Percentiles rank a stretch among this genome's conserved stretches.
phyloP scores from a whole-genome alignment of 1,284 basidiomycete genomes.

The Pseudozyma sp. region DNA sequence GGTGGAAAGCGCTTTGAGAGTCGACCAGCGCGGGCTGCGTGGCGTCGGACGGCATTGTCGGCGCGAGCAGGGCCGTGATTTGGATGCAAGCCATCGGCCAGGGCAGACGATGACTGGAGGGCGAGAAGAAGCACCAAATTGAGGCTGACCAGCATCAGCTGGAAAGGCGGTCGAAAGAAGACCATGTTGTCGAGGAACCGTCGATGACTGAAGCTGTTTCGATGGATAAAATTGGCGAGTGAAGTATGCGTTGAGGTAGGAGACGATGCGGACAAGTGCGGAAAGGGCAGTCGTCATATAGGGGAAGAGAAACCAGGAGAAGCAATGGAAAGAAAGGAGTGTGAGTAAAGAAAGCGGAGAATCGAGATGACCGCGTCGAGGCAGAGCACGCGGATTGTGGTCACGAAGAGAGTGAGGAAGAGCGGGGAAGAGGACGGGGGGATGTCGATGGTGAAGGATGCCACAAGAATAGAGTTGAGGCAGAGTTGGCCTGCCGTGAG shows the following conservation, averaged over 20 bases:
- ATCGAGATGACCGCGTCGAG: background rate
- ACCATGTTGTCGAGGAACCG: slow-evolving; percentile 21
- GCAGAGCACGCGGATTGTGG: background rate
- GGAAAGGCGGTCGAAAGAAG: slow-evolving; percentile 28
- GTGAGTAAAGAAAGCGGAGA: background rate
- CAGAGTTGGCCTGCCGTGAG: no score
- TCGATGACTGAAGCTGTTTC: background rate
- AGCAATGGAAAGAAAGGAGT: background rate
- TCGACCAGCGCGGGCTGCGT: slow-evolving; percentile 33
- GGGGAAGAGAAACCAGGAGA: no score
- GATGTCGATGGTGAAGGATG: background rate
- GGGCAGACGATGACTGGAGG: slow-evolving; percentile 11
- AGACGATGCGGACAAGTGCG: background rate
- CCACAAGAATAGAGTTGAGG: background rate
- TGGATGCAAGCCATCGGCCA: slow-evolving; percentile 16
- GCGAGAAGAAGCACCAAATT: slow-evolving; percentile 22
- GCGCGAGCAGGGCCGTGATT: background rate
- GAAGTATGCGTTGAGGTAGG: background rate
- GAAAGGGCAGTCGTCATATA: no score
- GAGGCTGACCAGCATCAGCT: slow-evolving; percentile 44
- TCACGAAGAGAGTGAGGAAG: background rate
- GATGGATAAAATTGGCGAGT: background rate
- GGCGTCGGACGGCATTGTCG: slow-evolving; percentile 27
- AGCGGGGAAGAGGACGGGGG: background rate
- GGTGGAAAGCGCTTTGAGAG: slow-evolving; percentile 32